Evolutionary conservation across 768 basidiomycete species (phyloP).

Genomic region (Cystobasidium tubakii): DNA sequence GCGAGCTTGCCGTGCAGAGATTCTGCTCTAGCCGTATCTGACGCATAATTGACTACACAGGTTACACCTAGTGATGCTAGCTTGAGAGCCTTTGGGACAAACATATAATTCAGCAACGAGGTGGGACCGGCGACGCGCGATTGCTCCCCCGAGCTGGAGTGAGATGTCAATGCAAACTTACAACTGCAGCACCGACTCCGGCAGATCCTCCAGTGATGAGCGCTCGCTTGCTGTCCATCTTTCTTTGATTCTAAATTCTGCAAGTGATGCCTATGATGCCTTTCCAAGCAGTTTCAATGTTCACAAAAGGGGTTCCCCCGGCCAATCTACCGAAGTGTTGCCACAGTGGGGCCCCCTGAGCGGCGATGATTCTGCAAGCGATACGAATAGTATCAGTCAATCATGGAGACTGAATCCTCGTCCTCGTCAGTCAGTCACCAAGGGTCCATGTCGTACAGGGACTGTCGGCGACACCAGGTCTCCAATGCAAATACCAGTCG

Average conservation of each 20-base stretch:
- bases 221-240: not conserved
- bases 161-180: not conserved
- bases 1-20: not conserved
- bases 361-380: no score
- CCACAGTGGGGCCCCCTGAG: no score
- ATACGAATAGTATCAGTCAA: no score
- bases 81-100: not conserved
- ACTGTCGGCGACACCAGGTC: no score
- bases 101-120: not conserved
- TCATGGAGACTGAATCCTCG: no score
- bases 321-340: no score
- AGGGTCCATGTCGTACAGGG: no score
- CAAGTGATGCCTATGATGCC: not conserved
- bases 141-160: no score
- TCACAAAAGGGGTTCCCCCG: no score
- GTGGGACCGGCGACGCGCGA: not conserved
- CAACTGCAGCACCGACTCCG: constrained; percentile 4
- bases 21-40: not conserved
- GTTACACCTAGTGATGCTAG: not conserved
- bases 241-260: not conserved
- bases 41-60: constrained; percentile 19
- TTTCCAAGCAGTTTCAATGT: not conserved
- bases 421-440: no score
- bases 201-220: constrained; percentile 13
- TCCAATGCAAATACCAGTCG: no score